phyloP scores from a whole-genome alignment of 2,329 filamentous ascomycete species.

The Talaromyces sp. region DNA sequence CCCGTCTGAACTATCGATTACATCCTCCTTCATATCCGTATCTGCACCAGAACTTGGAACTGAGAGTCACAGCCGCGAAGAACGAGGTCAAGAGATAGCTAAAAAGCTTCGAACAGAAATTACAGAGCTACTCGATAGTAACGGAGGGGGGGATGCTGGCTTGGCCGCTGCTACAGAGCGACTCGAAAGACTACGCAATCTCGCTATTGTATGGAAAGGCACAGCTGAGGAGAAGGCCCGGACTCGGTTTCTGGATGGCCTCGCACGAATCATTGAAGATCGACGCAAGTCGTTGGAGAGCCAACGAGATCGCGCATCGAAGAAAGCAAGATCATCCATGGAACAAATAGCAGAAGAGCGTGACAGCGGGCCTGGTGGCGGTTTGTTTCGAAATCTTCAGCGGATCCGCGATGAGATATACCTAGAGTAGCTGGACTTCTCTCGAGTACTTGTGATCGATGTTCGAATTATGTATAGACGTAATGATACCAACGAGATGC shows the following conservation, averaged over 20 bases:
- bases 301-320: slow-evolving; percentile 23
- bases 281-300: slow-evolving; percentile 46
- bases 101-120: slow-evolving; percentile 64
- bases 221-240: slow-evolving; percentile 90
- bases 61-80: slow-evolving; percentile 66
- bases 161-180: slow-evolving; percentile 63
- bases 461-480: slow-evolving; percentile 9
- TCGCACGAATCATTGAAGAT: slow-evolving; percentile 81
- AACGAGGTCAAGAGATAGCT: slow-evolving; percentile 79
- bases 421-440: slow-evolving; percentile 36
- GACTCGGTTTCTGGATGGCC: slow-evolving; percentile 69
- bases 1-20: slow-evolving; percentile 76
- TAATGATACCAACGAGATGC: not conserved
- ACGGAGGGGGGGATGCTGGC: slow-evolving; percentile 58
- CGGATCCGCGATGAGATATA: slow-evolving; percentile 52
- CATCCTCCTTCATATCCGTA: slow-evolving; percentile 82
- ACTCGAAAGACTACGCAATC: slow-evolving; percentile 69
- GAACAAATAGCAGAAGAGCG: slow-evolving; percentile 20
- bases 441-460: too few relatives aligned
- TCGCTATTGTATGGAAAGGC: slow-evolving; percentile 86
- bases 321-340: slow-evolving; percentile 22
- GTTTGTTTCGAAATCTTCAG: slow-evolving; percentile 50
- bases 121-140: slow-evolving; percentile 56
- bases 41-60: slow-evolving; percentile 72
- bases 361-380: slow-evolving; percentile 41